These are phyloP conservation scores for Chrysanthemum lavandulifolium DNA, from an alignment of 129 eudicot species.

Conservation along the genomic window DNA sequence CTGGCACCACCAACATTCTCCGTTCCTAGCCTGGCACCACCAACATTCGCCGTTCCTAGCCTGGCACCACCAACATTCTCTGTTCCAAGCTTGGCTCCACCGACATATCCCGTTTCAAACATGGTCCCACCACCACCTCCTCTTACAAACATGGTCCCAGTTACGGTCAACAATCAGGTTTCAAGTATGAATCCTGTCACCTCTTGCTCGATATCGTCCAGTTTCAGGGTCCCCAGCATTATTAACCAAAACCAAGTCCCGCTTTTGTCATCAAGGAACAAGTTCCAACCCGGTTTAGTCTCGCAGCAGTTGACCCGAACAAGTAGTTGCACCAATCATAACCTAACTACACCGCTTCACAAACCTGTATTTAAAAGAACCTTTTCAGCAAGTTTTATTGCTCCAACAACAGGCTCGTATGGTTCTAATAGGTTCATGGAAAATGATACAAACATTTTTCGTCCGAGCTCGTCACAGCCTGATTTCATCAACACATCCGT, in stretches of 20 bases:
- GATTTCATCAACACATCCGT: constrained; percentile 6
- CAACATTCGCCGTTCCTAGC: no score
- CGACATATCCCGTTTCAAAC: constrained; percentile 4
- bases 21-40: no score
- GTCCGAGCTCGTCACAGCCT: constrained; percentile 27
- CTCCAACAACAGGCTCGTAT: constrained; percentile 17
- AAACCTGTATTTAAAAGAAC: constrained; percentile 44
- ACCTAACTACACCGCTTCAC: constrained; percentile 32
- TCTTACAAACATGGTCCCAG: constrained; percentile 27
- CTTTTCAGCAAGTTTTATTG: constrained; percentile 20
- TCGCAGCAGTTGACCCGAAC: constrained; percentile 41
- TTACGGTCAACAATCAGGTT: constrained; percentile 20
- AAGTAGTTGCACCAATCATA: constrained; percentile 28
- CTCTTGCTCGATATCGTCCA: constrained; percentile 33
- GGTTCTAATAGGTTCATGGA: constrained; percentile 18
- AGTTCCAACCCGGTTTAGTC: constrained; percentile 38
- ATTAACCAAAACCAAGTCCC: constrained; percentile 36
- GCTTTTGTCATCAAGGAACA: constrained; percentile 31
- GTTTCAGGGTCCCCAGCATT: constrained; percentile 25
- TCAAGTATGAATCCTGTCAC: constrained; percentile 26
- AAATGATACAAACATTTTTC: constrained; percentile 11
- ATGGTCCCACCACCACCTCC: not conserved
- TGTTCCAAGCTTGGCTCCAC: no score
- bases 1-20: constrained; percentile 13
- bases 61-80: no score